Percentiles rank a stretch among this genome's conserved stretches.
These are phyloP conservation scores for Glomus cerebriforme DNA, from an alignment of 192 early-diverging fungal genomes.

Conservation along the genomic window DNA sequence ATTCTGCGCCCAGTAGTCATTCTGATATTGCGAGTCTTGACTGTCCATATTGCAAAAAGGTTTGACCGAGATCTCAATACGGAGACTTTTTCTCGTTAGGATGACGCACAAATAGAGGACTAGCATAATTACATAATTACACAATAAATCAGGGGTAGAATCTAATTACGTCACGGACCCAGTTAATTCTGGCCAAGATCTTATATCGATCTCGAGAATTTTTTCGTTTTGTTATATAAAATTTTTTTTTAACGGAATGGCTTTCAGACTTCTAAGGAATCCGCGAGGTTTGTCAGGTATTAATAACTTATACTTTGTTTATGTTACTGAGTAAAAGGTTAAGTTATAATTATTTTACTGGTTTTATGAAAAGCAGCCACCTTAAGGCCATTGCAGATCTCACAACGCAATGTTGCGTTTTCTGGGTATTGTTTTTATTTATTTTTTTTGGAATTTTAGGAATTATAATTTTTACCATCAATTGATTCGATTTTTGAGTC, in stretches of 20 bases:
- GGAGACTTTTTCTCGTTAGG: neutral
- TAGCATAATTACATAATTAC: too few species aligned
- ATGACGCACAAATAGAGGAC: too few species aligned
- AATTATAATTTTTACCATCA: neutral
- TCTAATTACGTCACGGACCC: too few species aligned
- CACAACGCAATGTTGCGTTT: neutral
- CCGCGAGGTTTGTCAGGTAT: neutral
- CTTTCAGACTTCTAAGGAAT: neutral
- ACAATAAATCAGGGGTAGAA: too few species aligned
- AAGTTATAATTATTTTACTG: neutral
- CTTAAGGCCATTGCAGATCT: neutral
- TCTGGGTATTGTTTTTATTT: neutral
- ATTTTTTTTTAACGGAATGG: neutral
- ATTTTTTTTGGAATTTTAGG: neutral
- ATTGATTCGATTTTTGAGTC: neutral
- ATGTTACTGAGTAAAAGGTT: too few species aligned
- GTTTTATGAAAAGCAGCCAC: neutral
- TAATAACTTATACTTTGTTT: neutral
- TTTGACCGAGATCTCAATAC: neutral
- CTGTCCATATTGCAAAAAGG: neutral
- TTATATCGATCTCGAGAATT: neutral
- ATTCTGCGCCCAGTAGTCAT: constrained; percentile 1
- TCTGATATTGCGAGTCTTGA: neutral
- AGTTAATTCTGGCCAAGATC: too few species aligned
- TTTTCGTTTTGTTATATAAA: neutral